Conservation (phyloP, 441 rosid genomes). For the Adansonia grandidieri region DNA sequence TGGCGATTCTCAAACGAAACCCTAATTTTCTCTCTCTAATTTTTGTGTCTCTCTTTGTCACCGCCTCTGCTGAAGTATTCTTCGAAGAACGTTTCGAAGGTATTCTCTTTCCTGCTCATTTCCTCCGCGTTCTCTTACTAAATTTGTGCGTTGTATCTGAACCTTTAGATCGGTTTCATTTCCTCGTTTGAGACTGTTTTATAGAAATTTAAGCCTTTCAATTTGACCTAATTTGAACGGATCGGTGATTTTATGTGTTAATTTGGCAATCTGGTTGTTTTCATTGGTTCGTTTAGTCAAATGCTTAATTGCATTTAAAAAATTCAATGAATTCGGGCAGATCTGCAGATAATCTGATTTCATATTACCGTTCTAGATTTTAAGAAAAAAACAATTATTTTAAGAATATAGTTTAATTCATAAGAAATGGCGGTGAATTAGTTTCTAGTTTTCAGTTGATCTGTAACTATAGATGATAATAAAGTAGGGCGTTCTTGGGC, state of each 20-base stretch:
- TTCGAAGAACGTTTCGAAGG: constrained; percentile 90
- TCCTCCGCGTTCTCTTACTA: background rate
- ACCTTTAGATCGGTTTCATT: constrained; percentile 22
- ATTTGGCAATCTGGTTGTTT: constrained; percentile 12
- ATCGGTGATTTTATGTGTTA: constrained; percentile 11
- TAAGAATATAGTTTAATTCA: background rate
- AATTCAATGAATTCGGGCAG: background rate
- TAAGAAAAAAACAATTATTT: too few species aligned
- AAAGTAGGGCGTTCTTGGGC: background rate
- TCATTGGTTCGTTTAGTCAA: background rate
- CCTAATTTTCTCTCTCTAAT: constrained; percentile 49
- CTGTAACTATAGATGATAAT: background rate
- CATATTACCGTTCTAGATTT: background rate
- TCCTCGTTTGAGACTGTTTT: constrained; percentile 17
- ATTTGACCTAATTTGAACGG: background rate
- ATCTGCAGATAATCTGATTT: background rate
- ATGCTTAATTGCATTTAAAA: constrained; percentile 12
- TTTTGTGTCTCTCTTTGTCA: constrained; percentile 40
- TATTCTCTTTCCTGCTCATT: constrained; percentile 34
- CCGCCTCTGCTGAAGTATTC: constrained; percentile 66
- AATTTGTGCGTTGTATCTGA: background rate
- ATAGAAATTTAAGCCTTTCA: background rate
- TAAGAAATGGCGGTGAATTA: background rate
- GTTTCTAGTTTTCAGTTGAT: background rate
- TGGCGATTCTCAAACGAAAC: constrained; percentile 49